A percentile compares a stretch with the other conserved stretches of the same genome.
These are phyloP conservation scores for Colletotrichum cuscutae DNA, from an alignment of 2,329 filamentous ascomycete genomes.

Conservation along the genomic window DNA sequence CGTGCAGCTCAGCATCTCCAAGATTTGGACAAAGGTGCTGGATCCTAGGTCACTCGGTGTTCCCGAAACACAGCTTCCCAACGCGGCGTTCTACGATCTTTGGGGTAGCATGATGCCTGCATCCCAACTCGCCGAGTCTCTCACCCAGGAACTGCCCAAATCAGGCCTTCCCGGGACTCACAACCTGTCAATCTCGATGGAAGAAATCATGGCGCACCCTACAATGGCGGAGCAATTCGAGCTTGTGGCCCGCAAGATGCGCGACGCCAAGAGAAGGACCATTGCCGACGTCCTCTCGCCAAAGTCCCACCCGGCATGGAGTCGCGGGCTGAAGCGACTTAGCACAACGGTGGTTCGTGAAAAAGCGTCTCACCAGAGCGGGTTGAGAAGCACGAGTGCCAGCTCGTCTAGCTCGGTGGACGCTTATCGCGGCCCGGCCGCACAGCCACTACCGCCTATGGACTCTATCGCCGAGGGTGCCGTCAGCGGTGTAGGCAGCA, in stretches of 20 bases:
- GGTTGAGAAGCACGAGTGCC: conserved; percentile 6
- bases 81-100: conserved; percentile 61
- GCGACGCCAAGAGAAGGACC: conserved; percentile 34
- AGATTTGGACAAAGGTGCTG: conserved; percentile 57
- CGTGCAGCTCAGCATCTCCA: conserved; percentile 53
- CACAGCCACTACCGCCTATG: neutral
- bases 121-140: conserved; percentile 54
- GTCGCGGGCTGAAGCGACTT: conserved; percentile 25
- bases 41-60: conserved; percentile 51
- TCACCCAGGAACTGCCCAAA: conserved; percentile 54
- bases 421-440: neutral
- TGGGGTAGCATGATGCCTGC: conserved; percentile 62
- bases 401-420: conserved; percentile 22
- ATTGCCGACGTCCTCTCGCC: conserved; percentile 34
- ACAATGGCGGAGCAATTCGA: conserved; percentile 62
- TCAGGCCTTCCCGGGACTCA: conserved; percentile 50
- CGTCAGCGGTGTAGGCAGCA: neutral
- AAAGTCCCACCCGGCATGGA: conserved; percentile 32
- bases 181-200: conserved; percentile 52
- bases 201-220: conserved; percentile 61
- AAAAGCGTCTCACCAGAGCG: neutral
- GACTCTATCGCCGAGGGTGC: conserved; percentile 20
- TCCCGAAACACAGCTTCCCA: conserved; percentile 52
- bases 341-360: conserved; percentile 10
- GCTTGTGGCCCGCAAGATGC: conserved; percentile 45